These are phyloP conservation scores for Rubroboletus pulcherrimus DNA, from an alignment of 768 basidiomycete species.

Conservation along the genomic window DNA sequence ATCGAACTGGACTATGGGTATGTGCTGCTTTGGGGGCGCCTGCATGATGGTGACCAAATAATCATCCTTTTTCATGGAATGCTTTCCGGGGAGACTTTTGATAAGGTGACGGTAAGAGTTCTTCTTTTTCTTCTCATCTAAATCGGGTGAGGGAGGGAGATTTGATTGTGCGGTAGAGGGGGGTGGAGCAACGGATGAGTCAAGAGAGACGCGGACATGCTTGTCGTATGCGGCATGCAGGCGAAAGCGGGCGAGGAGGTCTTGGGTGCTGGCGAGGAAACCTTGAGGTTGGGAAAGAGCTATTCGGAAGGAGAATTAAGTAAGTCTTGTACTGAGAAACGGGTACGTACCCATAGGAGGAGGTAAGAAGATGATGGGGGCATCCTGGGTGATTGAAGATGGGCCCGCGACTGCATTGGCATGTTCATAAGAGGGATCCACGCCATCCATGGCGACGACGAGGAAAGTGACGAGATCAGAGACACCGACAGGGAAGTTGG, in stretches of 20 bases:
- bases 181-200: constrained; percentile 20
- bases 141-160: constrained; percentile 49
- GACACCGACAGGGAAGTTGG: constrained; percentile 12
- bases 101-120: constrained; percentile 76
- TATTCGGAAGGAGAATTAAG: constrained; percentile 22
- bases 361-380: constrained; percentile 26
- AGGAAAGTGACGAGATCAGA: constrained; percentile 24
- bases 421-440: constrained; percentile 28
- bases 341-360: constrained; percentile 30
- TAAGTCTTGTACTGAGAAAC: constrained; percentile 1
- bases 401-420: constrained; percentile 63
- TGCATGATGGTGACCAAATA: constrained; percentile 64
- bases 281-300: constrained; percentile 33
- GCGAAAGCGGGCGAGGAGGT: constrained; percentile 69
- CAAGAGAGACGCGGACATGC: constrained; percentile 59
- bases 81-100: constrained; percentile 74
- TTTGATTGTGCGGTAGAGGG: constrained; percentile 30
- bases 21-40: constrained; percentile 67
- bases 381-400: constrained; percentile 36
- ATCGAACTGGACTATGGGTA: constrained; percentile 61
- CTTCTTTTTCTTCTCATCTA: constrained; percentile 66
- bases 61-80: constrained; percentile 77
- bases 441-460: constrained; percentile 29
- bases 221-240: constrained; percentile 76
- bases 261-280: constrained; percentile 70